Percentiles rank a stretch among this genome's conserved stretches.
These are phyloP conservation scores for Penicillium psychrosexuale DNA, from an alignment of 2,329 filamentous ascomycete genomes.

Conservation along the genomic window DNA sequence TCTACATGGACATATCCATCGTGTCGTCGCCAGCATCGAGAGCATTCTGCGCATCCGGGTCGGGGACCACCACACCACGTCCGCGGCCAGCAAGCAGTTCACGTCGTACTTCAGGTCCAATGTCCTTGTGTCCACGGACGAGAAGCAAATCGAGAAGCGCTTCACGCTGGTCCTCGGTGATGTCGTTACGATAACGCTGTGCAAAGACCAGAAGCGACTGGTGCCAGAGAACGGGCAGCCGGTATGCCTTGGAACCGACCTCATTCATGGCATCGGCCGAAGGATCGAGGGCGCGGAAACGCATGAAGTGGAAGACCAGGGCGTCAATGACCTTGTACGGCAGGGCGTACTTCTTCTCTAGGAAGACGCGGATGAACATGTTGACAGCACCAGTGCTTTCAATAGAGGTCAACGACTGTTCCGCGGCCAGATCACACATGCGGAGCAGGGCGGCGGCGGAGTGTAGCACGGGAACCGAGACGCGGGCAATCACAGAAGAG, in stretches of 20 bases:
- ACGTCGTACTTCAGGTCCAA: constrained; percentile 85
- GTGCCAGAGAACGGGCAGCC: constrained; percentile 92
- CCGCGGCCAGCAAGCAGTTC: constrained; percentile 86
- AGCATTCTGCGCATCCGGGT: constrained; percentile 54
- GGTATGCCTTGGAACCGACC: constrained; percentile 54
- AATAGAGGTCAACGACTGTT: constrained; percentile 72
- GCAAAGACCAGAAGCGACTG: constrained; percentile 90
- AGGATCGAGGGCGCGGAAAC: constrained; percentile 69
- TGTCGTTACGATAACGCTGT: constrained; percentile 90
- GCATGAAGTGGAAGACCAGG: constrained; percentile 92
- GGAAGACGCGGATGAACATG: constrained; percentile 85
- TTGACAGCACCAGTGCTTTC: constrained; percentile 91
- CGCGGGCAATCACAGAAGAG: constrained; percentile 75
- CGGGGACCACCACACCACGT: constrained; percentile 62
- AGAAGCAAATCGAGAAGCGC: constrained; percentile 83
- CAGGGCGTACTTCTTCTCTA: constrained; percentile 96
- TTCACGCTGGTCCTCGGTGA: constrained; percentile 92
- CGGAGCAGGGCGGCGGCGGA: constrained; percentile 88
- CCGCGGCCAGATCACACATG: constrained; percentile 88
- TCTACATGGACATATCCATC: constrained; percentile 65
- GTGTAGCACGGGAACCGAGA: constrained; percentile 86
- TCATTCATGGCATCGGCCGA: constrained; percentile 53
- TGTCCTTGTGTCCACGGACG: constrained; percentile 78
- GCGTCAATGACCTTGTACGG: constrained; percentile 94
- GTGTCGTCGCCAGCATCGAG: constrained; percentile 78